Evolutionary conservation across 164 flowering plant genomes (phyloP).

Genomic region (Magnolia changhungtana): DNA sequence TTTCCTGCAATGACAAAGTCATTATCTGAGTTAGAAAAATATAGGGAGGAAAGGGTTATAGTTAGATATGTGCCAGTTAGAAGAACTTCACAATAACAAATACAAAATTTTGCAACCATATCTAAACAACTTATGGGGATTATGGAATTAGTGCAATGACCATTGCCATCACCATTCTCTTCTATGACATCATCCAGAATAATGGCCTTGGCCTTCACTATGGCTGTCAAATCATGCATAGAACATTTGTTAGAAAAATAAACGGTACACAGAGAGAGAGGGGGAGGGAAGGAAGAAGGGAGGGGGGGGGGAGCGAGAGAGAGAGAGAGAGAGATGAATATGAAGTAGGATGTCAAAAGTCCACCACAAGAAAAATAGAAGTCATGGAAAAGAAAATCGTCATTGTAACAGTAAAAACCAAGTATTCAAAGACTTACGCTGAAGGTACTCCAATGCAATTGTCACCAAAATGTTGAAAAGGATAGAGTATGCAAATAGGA

Average conservation of each 20-base stretch:
- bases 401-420: constrained; percentile 1
- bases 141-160: not conserved
- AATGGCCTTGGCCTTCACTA: constrained; percentile 44
- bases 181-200: constrained; percentile 28
- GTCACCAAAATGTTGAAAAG: constrained; percentile 63
- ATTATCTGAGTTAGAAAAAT: not conserved
- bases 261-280: not conserved
- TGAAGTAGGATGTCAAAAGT: not conserved
- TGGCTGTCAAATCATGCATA: constrained; percentile 36
- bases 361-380: not conserved
- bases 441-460: constrained; percentile 58
- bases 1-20: constrained; percentile 24
- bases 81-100: not conserved
- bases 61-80: too few species aligned
- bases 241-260: not conserved
- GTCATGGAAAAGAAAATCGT: not conserved
- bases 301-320: too few species aligned
- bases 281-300: too few species aligned
- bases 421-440: constrained; percentile 48
- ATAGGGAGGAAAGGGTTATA: not conserved
- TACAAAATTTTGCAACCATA: not conserved
- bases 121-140: not conserved
- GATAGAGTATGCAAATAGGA: constrained; percentile 42
- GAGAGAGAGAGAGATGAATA: too few species aligned
- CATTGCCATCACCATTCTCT: constrained; percentile 24